Evolutionary conservation across 2,329 filamentous ascomycete genomes (phyloP).

Genomic region (Epichloe sibirici): DNA sequence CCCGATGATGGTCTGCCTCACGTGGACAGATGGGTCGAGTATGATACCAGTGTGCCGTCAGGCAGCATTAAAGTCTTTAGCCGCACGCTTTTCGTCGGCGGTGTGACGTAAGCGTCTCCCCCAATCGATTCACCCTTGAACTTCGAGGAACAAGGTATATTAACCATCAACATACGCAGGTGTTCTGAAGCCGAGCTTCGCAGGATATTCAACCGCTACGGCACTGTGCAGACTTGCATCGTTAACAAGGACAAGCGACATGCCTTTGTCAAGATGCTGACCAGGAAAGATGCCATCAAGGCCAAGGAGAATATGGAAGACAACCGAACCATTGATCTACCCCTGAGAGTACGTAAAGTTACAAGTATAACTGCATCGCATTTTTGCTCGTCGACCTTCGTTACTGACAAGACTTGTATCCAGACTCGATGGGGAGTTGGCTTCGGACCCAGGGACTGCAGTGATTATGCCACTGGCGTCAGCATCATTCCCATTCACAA

Average conservation of each 20-base stretch:
- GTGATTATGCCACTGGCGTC: constrained; percentile 84
- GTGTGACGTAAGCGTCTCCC: constrained; percentile 62
- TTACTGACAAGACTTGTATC: constrained; percentile 7
- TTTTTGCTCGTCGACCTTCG: background rate
- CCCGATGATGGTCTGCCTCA: constrained; percentile 29
- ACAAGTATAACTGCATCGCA: background rate
- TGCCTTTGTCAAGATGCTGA: constrained; percentile 98
- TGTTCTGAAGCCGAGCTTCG: constrained; percentile 74
- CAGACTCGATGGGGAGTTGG: constrained; percentile 95
- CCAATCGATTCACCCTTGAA: background rate
- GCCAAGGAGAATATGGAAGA: constrained; percentile 86
- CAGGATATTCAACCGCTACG: constrained; percentile 66
- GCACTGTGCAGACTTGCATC: constrained; percentile 90
- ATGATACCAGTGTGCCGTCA: constrained; percentile 59
- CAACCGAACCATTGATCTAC: constrained; percentile 56
- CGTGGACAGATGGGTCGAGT: constrained; percentile 60
- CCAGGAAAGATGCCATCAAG: constrained; percentile 66
- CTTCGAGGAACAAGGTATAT: background rate
- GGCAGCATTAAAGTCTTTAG: constrained; percentile 87
- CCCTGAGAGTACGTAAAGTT: constrained; percentile 50
- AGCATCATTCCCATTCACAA: constrained; percentile 88
- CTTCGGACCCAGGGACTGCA: constrained; percentile 93
- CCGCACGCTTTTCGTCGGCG: constrained; percentile 90
- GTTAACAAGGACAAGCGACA: constrained; percentile 97
- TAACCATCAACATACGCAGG: constrained; percentile 23